These are phyloP conservation scores for Polytrichum commune DNA, from an alignment of 225 moss, liverwort and hornwort genomes.

Conservation along the genomic window DNA sequence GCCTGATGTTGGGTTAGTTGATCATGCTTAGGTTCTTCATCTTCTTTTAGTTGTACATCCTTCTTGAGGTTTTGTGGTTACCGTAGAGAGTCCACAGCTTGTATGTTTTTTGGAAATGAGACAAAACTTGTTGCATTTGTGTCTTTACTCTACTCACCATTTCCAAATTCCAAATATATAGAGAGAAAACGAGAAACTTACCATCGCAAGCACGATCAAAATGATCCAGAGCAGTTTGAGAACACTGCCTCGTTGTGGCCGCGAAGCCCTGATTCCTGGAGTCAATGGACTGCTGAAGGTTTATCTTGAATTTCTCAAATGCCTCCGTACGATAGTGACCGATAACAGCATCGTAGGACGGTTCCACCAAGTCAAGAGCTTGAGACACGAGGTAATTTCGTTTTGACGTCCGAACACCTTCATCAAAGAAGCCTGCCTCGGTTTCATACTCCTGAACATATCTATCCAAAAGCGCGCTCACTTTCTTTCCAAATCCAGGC, in stretches of 20 bases:
- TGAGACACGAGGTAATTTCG: constrained; percentile 65
- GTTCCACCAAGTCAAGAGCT: constrained; percentile 65
- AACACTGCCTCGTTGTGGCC: constrained; percentile 41
- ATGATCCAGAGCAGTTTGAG: constrained; percentile 40
- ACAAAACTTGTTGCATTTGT: no score
- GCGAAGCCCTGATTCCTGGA: constrained; percentile 53
- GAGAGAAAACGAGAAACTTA: constrained; percentile 11
- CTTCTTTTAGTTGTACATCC: no score
- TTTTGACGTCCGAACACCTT: constrained; percentile 71
- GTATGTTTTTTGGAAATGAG: no score
- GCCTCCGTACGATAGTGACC: constrained; percentile 46
- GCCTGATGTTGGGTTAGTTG: no score
- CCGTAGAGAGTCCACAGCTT: no score
- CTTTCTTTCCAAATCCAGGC: constrained; percentile 60
- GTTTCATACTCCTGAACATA: constrained; percentile 64
- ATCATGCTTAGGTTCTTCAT: no score
- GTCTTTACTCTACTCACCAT: neutral
- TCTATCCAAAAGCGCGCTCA: constrained; percentile 56
- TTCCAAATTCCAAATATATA: neutral
- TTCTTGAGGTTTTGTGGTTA: no score
- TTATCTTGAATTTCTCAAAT: constrained; percentile 60
- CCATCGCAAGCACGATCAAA: constrained; percentile 70
- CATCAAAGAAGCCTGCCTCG: constrained; percentile 86
- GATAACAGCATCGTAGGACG: constrained; percentile 66
- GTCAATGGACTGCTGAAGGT: constrained; percentile 33